Evolutionary conservation across 2,329 filamentous ascomycete species (phyloP), one percentile per base, ranked within the genome.

Genomic region (Stachybotrys echinatus): DNA sequence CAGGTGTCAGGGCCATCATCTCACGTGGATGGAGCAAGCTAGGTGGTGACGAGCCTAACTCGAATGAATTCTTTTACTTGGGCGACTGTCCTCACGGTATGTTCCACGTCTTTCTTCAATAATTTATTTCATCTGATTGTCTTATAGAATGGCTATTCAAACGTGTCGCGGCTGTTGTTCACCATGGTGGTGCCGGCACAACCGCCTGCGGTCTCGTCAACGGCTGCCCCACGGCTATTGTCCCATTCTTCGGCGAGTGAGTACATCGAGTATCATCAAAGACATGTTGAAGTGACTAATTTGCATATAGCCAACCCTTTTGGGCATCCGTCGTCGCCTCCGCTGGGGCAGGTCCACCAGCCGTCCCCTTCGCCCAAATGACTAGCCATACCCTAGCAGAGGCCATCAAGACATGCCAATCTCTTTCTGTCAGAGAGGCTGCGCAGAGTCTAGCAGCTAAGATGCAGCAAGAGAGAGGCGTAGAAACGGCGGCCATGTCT

Each of bases 1-100:
- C 84, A 0, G 84, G 85, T 5, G 81, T 86, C 2, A 75, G 85
- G 12, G 85, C 84, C 0, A 65, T 89, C 4, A 81, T 89, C 0
- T 85, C 81, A 2, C 87, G 87, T 61, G 85, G 85, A 3, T 89
- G 85, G 85, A 84, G 85, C 38, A 83, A 82, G 0, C 67, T 89
- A 2, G 85, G 85, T 6, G 74, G 72, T 4, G 21, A 45, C n/a
- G n/a, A 21, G 20, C 75, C 79, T 6, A 69, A 75, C 0, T 77
- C 80, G 0, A 80, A 84, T 0, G 77, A 81, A 50, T 71, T 88
- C 45, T 85, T 76, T 64, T 80, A 88, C 76, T 73, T 89, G 2
- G 85, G 81, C 21, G 87, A 88, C 55, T 85, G 79, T 0, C 85
- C 84, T 0, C 85, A 89, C 60, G 42, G 40, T 42, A 21, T 12